Evolutionary conservation across 176 grass and related monocot genomes (phyloP).

Genomic region (Puya raimondii): DNA sequence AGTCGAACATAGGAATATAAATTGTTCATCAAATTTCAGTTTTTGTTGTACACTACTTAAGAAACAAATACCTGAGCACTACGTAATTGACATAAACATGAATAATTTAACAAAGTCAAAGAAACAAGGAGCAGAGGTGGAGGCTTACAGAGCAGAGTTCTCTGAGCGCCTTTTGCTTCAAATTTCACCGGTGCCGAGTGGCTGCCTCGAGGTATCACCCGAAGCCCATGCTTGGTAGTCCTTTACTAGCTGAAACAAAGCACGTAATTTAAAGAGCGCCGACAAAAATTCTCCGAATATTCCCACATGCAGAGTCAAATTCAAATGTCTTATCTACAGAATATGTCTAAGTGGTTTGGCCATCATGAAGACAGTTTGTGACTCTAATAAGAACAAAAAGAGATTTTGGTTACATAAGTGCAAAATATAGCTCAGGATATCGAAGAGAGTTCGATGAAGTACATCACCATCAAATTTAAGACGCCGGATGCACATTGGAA

Average conservation of each 20-base stretch:
- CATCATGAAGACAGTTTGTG: background rate
- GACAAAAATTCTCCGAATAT: background rate
- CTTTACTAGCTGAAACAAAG: conserved; percentile 66
- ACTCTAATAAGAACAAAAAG: background rate
- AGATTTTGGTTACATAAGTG: background rate
- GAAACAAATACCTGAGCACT: background rate
- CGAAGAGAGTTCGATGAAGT: background rate
- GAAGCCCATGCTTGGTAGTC: conserved; percentile 92
- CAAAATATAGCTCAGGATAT: background rate
- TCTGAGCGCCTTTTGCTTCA: conserved; percentile 26
- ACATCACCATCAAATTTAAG: background rate
- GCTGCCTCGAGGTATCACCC: conserved; percentile 76
- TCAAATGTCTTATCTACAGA: background rate
- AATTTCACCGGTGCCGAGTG: conserved; percentile 88
- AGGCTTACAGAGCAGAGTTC: background rate
- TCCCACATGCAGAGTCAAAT: background rate
- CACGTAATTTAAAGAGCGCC: background rate
- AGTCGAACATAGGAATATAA: too few species aligned
- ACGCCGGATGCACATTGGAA: too few species aligned
- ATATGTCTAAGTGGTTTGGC: background rate
- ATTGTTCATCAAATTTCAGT: background rate
- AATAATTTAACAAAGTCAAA: background rate
- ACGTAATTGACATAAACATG: background rate
- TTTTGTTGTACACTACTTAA: background rate
- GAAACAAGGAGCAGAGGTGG: background rate